Evolutionary conservation across 2,329 filamentous ascomycete species (phyloP).

Genomic region (Dothidotthia symphoricarpi): DNA sequence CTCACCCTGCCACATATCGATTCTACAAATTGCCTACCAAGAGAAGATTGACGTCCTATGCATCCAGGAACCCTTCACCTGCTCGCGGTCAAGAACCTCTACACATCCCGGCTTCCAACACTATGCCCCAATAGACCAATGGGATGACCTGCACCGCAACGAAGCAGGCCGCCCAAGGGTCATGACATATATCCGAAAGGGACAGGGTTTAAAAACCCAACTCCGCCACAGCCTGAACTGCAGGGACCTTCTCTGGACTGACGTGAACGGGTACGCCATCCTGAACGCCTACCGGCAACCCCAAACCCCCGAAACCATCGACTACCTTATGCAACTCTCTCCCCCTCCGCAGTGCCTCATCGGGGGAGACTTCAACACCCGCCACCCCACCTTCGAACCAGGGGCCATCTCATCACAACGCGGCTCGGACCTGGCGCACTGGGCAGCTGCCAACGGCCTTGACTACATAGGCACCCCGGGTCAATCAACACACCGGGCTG

Average conservation of each 20-base stretch:
- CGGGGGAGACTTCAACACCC: too few relatives aligned
- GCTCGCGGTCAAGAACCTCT: background rate
- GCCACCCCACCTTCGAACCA: too few relatives aligned
- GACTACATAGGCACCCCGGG: background rate
- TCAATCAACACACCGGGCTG: background rate
- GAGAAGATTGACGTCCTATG: slow-evolving; percentile 1
- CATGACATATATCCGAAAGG: slow-evolving; percentile 1
- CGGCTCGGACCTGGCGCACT: too few relatives aligned
- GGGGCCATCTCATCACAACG: too few relatives aligned
- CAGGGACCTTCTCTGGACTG: background rate
- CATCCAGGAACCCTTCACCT: slow-evolving; percentile 1
- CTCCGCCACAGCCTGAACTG: background rate
- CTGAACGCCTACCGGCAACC: background rate
- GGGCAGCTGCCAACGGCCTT: too few relatives aligned
- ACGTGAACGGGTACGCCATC: background rate
- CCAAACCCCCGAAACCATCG: background rate
- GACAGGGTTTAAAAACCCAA: too few relatives aligned
- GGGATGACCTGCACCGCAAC: background rate
- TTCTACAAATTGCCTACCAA: background rate
- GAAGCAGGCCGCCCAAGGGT: background rate
- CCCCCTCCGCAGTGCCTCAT: too few relatives aligned
- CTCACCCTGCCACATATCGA: slow-evolving; percentile 1
- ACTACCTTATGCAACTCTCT: too few relatives aligned
- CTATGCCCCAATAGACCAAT: background rate
- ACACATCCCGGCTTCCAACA: background rate